These are phyloP conservation scores for Calonectria henricotiae DNA, from an alignment of 2,329 filamentous ascomycete species.

Conservation along the genomic window DNA sequence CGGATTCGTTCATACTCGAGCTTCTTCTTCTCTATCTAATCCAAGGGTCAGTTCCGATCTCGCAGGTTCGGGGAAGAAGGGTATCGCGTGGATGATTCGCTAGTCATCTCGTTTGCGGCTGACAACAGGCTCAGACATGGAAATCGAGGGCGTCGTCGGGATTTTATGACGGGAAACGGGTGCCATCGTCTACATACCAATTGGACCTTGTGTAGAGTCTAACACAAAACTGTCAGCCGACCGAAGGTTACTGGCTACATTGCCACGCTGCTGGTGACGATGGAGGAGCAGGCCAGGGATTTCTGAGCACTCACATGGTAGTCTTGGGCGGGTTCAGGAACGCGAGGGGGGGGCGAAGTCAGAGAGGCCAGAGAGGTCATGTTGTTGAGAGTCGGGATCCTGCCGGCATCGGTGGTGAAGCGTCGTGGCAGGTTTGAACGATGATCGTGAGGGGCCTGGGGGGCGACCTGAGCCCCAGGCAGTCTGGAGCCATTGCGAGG, in stretches of 20 bases:
- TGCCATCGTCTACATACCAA: slow-evolving; percentile 72
- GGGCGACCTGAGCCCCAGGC: slow-evolving; percentile 67
- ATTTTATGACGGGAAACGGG: slow-evolving; percentile 16
- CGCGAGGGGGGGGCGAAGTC: slow-evolving; percentile 65
- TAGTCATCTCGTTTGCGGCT: slow-evolving; percentile 13
- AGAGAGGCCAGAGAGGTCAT: slow-evolving; percentile 56
- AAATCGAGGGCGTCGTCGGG: slow-evolving; percentile 26
- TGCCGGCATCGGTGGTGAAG: slow-evolving; percentile 93
- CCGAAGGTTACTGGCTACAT: background rate
- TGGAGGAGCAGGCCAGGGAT: slow-evolving; percentile 12
- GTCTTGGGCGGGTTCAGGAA: slow-evolving; percentile 66
- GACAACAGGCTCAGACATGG: slow-evolving; percentile 4
- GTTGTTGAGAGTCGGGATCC: slow-evolving; percentile 82
- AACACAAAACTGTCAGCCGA: slow-evolving; percentile 47
- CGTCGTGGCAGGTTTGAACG: slow-evolving; percentile 87
- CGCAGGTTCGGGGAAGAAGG: slow-evolving; percentile 5
- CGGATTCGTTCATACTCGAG: slow-evolving; percentile 92
- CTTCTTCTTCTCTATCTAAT: slow-evolving; percentile 93
- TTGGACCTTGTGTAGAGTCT: slow-evolving; percentile 82
- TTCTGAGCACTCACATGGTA: slow-evolving; percentile 61
- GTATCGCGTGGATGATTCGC: slow-evolving; percentile 6
- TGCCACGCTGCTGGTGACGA: background rate
- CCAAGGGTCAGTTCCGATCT: slow-evolving; percentile 57
- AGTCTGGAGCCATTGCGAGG: slow-evolving; percentile 80
- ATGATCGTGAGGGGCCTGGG: slow-evolving; percentile 72